Evolutionary conservation across 768 basidiomycete species (phyloP).

Genomic region (Suillus spraguei): DNA sequence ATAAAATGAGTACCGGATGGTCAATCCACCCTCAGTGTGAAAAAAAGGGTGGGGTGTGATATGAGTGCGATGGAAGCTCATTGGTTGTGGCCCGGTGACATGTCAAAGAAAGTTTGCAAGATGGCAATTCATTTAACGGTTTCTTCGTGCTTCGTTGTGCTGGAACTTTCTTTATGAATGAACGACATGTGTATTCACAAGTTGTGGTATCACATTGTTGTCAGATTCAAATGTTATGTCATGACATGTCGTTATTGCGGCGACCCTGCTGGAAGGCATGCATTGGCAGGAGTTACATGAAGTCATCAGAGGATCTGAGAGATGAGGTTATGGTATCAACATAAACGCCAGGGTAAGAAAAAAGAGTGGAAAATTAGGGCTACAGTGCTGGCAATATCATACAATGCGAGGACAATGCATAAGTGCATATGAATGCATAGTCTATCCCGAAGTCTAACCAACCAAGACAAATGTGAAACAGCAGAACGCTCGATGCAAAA

Average conservation of each 20-base stretch:
- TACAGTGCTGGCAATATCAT: slow-evolving; percentile 22
- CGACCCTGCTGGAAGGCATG: background rate
- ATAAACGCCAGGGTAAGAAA: background rate
- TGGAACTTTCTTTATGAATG: slow-evolving; percentile 1
- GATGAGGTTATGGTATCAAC: background rate
- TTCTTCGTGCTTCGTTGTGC: slow-evolving; percentile 1
- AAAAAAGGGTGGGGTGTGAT: background rate
- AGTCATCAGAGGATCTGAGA: background rate
- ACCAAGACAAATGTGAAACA: background rate
- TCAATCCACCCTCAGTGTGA: background rate
- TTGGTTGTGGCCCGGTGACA: background rate
- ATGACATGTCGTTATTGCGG: background rate
- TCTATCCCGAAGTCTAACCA: background rate
- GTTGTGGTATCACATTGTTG: background rate
- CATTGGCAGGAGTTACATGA: background rate
- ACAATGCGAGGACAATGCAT: slow-evolving; percentile 2
- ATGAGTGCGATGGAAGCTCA: background rate
- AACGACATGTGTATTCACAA: background rate
- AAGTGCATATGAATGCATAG: slow-evolving; percentile 11
- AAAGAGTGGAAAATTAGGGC: slow-evolving; percentile 26
- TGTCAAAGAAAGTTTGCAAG: slow-evolving; percentile 7
- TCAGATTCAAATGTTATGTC: background rate
- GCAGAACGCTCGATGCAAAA: background rate
- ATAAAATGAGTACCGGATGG: background rate
- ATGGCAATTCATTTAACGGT: background rate